Percentiles rank a stretch among this genome's conserved stretches.
These are phyloP conservation scores for Coemansia sp. DNA, from an alignment of 192 early-diverging fungal genomes.

Conservation along the genomic window DNA sequence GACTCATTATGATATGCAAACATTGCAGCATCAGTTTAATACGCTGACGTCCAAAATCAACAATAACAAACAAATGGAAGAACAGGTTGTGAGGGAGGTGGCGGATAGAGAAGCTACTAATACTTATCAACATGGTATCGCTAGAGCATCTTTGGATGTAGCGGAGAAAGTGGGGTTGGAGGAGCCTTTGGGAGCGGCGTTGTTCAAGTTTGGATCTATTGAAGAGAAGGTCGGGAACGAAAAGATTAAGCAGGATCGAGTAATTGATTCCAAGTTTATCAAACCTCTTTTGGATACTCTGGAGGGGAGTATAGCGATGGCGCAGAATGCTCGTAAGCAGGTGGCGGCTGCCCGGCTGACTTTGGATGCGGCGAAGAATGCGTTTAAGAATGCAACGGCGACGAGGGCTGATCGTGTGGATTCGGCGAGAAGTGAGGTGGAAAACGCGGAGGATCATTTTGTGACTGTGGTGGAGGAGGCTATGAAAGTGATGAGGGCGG, in stretches of 20 bases:
- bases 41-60: slow-evolving; percentile 49
- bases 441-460: slow-evolving; percentile 92
- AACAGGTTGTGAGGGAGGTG: slow-evolving; percentile 27
- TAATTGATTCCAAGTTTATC: slow-evolving; percentile 73
- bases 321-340: slow-evolving; percentile 83
- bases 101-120: slow-evolving; percentile 41
- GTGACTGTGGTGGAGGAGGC: slow-evolving; percentile 94
- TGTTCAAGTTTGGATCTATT: slow-evolving; percentile 83
- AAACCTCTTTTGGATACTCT: slow-evolving; percentile 73
- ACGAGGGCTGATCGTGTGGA: slow-evolving; percentile 68
- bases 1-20: slow-evolving; percentile 70
- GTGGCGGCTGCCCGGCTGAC: slow-evolving; percentile 80
- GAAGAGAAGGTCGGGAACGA: slow-evolving; percentile 85
- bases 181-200: slow-evolving; percentile 83
- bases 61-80: slow-evolving; percentile 60
- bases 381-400: slow-evolving; percentile 64
- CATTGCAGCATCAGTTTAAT: slow-evolving; percentile 66
- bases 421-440: slow-evolving; percentile 78
- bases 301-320: slow-evolving; percentile 74
- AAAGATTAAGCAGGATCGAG: slow-evolving; percentile 73
- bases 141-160: slow-evolving; percentile 66
- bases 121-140: slow-evolving; percentile 75
- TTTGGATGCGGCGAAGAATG: slow-evolving; percentile 84
- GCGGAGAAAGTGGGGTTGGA: slow-evolving; percentile 72
- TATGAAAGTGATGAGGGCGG: slow-evolving; percentile 90